phyloP scores from a whole-genome alignment of 2,329 filamentous ascomycete genomes.

The Teratosphaeria pseudoeucalypti region DNA sequence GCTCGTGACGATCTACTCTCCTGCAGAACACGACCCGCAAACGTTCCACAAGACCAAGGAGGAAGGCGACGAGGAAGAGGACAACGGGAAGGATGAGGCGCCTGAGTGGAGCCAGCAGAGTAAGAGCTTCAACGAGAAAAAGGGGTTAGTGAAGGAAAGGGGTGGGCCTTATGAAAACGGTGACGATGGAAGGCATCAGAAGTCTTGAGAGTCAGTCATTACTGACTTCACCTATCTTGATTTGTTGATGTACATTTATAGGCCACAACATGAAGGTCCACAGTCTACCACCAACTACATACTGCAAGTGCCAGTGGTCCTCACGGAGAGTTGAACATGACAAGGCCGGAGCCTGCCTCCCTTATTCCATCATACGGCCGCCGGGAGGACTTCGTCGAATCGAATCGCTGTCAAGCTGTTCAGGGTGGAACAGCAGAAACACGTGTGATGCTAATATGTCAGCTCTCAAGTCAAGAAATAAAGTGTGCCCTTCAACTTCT shows the following conservation, averaged over 20 bases:
- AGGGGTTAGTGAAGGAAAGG: constrained; percentile 42
- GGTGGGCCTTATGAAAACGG: constrained; percentile 27
- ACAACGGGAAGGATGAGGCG: constrained; percentile 50
- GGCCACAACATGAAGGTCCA: not conserved
- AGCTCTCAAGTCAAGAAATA: not conserved
- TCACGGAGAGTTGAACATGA: not conserved
- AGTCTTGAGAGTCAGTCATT: constrained; percentile 8
- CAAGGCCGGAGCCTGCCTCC: not conserved
- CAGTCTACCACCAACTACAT: not conserved
- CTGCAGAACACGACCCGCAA: constrained; percentile 50
- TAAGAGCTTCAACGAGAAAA: constrained; percentile 49
- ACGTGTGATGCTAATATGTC: not conserved
- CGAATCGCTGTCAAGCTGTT: not conserved
- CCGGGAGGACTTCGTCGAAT: not conserved
- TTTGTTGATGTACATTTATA: not conserved
- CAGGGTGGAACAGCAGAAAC: not conserved
- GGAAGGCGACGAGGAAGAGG: constrained; percentile 52
- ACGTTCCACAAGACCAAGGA: constrained; percentile 55
- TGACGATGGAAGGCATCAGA: constrained; percentile 27
- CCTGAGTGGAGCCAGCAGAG: constrained; percentile 48
- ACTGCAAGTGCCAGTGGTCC: not conserved
- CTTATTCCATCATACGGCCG: not conserved
- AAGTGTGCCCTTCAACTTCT: not conserved
- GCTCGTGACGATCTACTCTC: constrained; percentile 53
- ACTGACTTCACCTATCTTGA: not conserved